Evolutionary conservation across 2,329 filamentous ascomycete genomes (phyloP).

Genomic region (Zymoseptoria brevis): DNA sequence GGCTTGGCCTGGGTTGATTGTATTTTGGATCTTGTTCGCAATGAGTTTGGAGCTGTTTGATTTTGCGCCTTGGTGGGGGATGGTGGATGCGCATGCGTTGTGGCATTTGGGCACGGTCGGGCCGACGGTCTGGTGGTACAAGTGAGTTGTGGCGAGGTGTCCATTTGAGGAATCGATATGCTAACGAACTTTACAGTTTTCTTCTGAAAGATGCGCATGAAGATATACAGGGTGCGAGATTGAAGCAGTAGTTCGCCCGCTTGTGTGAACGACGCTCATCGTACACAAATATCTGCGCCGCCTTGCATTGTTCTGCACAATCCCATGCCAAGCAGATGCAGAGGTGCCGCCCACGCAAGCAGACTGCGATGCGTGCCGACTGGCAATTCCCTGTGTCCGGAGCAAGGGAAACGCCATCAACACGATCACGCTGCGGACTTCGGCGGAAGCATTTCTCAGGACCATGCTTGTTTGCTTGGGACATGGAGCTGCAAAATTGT

Average conservation of each 20-base stretch:
- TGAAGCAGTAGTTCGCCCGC: conserved; percentile 52
- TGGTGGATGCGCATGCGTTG: conserved; percentile 85
- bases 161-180: conserved; percentile 2
- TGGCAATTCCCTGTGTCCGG: too few relatives aligned
- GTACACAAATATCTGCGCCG: not conserved
- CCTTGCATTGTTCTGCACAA: not conserved
- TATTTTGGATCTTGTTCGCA: conserved; percentile 81
- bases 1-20: conserved; percentile 80
- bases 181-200: conserved; percentile 52
- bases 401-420: too few relatives aligned
- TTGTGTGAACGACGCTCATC: not conserved
- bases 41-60: conserved; percentile 96
- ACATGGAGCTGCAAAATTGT: too few relatives aligned
- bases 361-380: too few relatives aligned
- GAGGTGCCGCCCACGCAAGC: too few relatives aligned
- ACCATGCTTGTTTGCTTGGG: too few relatives aligned
- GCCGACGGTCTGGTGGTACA: conserved; percentile 87
- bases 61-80: conserved; percentile 75
- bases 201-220: conserved; percentile 77
- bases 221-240: conserved; percentile 63
- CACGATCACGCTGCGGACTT: too few relatives aligned
- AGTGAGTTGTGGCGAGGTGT: conserved; percentile 52
- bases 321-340: not conserved
- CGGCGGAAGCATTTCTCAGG: too few relatives aligned
- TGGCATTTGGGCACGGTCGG: conserved; percentile 93